These are phyloP conservation scores for Globisporangium nagaii DNA, from an alignment of 352 stramenopile genomes.

Conservation along the genomic window DNA sequence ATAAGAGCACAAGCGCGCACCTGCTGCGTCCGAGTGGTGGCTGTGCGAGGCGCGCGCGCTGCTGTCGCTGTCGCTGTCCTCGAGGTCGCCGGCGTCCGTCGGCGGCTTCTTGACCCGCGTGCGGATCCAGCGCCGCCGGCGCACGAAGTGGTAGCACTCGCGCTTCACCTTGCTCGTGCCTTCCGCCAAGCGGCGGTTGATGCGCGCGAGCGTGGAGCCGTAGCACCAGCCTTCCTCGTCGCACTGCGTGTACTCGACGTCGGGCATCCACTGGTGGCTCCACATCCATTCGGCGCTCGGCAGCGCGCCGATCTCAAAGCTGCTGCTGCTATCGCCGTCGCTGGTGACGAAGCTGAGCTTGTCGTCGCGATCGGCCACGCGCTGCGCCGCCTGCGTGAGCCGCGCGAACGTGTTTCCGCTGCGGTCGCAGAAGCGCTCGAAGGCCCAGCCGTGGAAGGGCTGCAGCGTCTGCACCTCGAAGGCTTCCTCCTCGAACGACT, in stretches of 20 bases:
- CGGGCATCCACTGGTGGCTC: slow-evolving; percentile 70
- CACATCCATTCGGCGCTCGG: slow-evolving; percentile 75
- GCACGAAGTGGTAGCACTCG: slow-evolving; percentile 77
- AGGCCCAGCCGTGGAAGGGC: slow-evolving; percentile 75
- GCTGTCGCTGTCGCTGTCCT: not conserved
- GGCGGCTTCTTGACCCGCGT: slow-evolving; percentile 62
- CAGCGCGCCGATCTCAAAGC: slow-evolving; percentile 60
- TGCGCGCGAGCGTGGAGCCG: slow-evolving; percentile 74
- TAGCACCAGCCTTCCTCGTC: slow-evolving; percentile 85
- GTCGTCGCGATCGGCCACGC: slow-evolving; percentile 35
- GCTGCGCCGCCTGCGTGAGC: slow-evolving; percentile 46
- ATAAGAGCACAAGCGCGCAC: too few species aligned
- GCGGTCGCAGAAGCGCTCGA: slow-evolving; percentile 78
- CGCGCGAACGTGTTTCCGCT: slow-evolving; percentile 61
- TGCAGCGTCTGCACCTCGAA: slow-evolving; percentile 84
- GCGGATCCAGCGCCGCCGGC: slow-evolving; percentile 71
- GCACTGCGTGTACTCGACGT: slow-evolving; percentile 75
- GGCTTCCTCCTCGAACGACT: slow-evolving; percentile 73
- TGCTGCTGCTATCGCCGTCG: not conserved
- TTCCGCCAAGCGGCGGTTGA: slow-evolving; percentile 75
- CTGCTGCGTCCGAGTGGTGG: too few species aligned
- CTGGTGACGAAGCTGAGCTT: slow-evolving; percentile 46
- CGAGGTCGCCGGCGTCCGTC: not conserved
- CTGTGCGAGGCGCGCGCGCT: not conserved
- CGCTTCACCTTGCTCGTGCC: slow-evolving; percentile 71